Evolutionary conservation across 768 basidiomycete genomes (phyloP).

Genomic region (Mycena galericulata): DNA sequence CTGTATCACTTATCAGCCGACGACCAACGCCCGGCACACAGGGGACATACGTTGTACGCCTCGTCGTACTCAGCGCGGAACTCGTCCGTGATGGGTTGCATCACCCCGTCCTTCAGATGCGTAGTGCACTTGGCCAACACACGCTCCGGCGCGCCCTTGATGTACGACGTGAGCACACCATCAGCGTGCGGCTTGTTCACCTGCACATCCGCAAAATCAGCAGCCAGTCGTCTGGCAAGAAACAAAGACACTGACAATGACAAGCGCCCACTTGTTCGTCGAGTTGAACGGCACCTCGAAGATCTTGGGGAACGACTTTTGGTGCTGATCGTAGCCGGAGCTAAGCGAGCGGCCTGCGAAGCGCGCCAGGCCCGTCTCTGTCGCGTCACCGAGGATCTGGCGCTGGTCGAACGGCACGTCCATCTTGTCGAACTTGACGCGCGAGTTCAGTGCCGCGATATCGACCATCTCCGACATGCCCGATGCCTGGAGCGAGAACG

Average conservation of each 20-base stretch:
- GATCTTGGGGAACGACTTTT: slow-evolving; percentile 65
- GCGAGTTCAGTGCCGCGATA: slow-evolving; percentile 73
- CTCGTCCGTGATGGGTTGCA: slow-evolving; percentile 63
- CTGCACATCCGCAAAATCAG: slow-evolving; percentile 43
- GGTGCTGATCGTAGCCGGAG: slow-evolving; percentile 64
- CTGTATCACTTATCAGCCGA: slow-evolving; percentile 42
- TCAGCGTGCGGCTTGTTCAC: slow-evolving; percentile 64
- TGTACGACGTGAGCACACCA: slow-evolving; percentile 65
- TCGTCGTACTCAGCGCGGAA: slow-evolving; percentile 66
- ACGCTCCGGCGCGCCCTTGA: slow-evolving; percentile 80
- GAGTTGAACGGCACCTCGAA: slow-evolving; percentile 84
- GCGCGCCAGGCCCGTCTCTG: slow-evolving; percentile 77
- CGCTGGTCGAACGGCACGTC: slow-evolving; percentile 74
- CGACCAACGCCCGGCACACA: not conserved
- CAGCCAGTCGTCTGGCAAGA: not conserved
- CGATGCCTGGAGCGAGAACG: slow-evolving; percentile 62
- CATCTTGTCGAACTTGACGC: slow-evolving; percentile 75
- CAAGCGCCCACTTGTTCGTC: slow-evolving; percentile 79
- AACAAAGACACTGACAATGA: slow-evolving; percentile 59
- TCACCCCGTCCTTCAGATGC: slow-evolving; percentile 64
- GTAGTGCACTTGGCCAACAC: slow-evolving; percentile 73
- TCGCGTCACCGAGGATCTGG: slow-evolving; percentile 77
- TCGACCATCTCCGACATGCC: slow-evolving; percentile 78
- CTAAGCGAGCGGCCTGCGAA: slow-evolving; percentile 70
- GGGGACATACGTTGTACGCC: slow-evolving; percentile 66